A percentile compares a stretch with the other conserved stretches of the same genome.
These are phyloP conservation scores for Iberis pinnata DNA, from an alignment of 345 rosid species.

Conservation along the genomic window DNA sequence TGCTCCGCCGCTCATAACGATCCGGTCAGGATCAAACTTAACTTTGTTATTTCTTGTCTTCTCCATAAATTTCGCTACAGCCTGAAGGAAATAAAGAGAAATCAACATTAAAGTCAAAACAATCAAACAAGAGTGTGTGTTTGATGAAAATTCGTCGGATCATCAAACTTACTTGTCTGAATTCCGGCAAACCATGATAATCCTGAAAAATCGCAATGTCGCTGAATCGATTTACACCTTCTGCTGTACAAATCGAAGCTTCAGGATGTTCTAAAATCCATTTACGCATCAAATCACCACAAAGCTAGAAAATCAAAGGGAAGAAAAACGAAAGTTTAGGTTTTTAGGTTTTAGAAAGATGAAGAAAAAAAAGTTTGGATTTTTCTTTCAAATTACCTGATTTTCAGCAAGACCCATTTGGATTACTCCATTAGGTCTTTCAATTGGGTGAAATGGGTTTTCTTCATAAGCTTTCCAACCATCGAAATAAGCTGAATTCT, in stretches of 20 bases:
- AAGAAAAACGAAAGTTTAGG: neutral
- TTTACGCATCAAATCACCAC: slow-evolving; percentile 45
- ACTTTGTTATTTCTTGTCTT: slow-evolving; percentile 52
- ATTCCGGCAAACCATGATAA: slow-evolving; percentile 66
- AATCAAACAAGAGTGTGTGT: no score
- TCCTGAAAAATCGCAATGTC: slow-evolving; percentile 76
- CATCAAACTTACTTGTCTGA: slow-evolving; percentile 78
- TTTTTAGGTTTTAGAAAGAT: no score
- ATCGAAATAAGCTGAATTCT: slow-evolving; percentile 66
- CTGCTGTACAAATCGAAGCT: slow-evolving; percentile 68
- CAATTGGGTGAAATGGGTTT: slow-evolving; percentile 59
- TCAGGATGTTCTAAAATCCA: slow-evolving; percentile 62
- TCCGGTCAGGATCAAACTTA: slow-evolving; percentile 53
- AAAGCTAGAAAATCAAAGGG: slow-evolving; percentile 47
- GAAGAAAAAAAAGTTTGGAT: neutral
- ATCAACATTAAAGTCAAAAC: no score
- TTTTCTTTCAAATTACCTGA: slow-evolving; percentile 46
- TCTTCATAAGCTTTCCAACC: slow-evolving; percentile 85
- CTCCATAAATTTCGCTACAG: slow-evolving; percentile 74
- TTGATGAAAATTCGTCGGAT: no score
- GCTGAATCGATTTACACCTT: slow-evolving; percentile 50
- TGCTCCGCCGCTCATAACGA: slow-evolving; percentile 87
- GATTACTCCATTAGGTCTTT: slow-evolving; percentile 65
- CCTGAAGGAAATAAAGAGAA: no score
- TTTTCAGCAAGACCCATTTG: slow-evolving; percentile 94